phyloP scores from a whole-genome alignment of 805 yeast genomes.

The Teunomyces gatunensis region DNA sequence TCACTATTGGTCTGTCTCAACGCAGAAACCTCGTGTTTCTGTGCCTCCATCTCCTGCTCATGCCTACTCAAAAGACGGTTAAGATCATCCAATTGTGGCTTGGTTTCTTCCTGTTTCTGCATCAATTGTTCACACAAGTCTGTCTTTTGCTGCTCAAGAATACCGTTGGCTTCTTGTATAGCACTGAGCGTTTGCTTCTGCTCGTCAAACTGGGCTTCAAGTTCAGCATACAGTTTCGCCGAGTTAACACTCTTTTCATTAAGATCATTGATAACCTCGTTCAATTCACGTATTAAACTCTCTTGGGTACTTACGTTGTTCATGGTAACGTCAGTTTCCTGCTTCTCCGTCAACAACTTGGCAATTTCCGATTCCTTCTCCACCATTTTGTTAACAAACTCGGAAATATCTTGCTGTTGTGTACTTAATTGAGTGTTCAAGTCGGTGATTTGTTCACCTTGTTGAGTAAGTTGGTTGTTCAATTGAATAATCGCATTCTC shows the following conservation, averaged over 20 bases:
- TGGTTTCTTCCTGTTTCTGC: not conserved
- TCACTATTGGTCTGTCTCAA: not conserved
- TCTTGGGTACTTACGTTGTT: not conserved
- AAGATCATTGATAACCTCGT: not conserved
- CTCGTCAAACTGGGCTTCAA: not conserved
- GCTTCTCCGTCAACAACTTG: not conserved
- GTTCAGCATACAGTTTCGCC: not conserved
- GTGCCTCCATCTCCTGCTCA: slow-evolving; percentile 1
- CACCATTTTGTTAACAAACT: not conserved
- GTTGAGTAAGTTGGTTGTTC: not conserved
- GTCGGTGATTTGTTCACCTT: not conserved
- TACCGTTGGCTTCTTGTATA: not conserved
- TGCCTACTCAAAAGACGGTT: slow-evolving; percentile 2
- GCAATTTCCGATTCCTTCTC: slow-evolving; percentile 2
- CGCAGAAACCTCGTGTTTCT: not conserved
- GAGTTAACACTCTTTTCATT: not conserved
- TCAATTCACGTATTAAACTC: not conserved
- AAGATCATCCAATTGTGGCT: not conserved
- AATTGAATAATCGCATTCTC: not conserved
- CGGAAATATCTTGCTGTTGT: not conserved
- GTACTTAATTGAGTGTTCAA: not conserved
- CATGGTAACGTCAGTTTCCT: not conserved
- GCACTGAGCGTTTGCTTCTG: not conserved
- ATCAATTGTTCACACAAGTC: not conserved
- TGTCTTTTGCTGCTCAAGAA: not conserved